Evolutionary conservation across 371 early-diverging fungal genomes (phyloP).

Genomic region (Mortierella sp.): DNA sequence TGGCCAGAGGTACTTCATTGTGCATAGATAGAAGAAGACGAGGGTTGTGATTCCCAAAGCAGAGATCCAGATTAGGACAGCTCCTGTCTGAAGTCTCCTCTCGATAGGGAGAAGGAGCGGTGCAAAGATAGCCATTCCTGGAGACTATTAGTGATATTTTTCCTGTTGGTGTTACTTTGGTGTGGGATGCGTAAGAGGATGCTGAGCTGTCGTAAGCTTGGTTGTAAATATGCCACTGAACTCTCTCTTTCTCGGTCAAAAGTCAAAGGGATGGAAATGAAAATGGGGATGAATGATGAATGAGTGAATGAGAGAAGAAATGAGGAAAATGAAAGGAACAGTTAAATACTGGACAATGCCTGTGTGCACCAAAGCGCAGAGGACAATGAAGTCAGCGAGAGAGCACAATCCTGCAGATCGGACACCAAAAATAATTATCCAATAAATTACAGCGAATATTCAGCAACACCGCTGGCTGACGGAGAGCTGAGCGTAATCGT

Average conservation of each 20-base stretch:
- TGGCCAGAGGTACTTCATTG: constrained; percentile 71
- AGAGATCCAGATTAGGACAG: constrained; percentile 72
- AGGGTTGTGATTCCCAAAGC: constrained; percentile 67
- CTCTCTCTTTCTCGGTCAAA: neutral
- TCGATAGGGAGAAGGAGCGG: constrained; percentile 79
- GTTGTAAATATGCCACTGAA: neutral
- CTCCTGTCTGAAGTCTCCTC: constrained; percentile 81
- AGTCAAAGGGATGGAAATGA: no score
- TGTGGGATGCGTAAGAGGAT: neutral
- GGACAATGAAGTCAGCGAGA: neutral
- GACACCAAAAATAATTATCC: neutral
- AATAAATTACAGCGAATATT: neutral
- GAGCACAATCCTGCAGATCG: neutral
- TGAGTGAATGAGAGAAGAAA: no score
- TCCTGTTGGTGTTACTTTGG: neutral
- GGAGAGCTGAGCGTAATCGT: neutral
- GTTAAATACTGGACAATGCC: no score
- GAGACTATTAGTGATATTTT: neutral
- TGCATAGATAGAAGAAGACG: constrained; percentile 60
- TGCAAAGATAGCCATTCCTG: constrained; percentile 66
- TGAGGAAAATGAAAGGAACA: no score
- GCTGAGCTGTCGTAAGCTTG: neutral
- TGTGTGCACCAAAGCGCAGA: no score
- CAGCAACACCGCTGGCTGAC: constrained; percentile 4
- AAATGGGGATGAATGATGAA: neutral